A percentile compares a stretch with the other conserved stretches of the same genome.
Evolutionary conservation across 179 eudicot species (phyloP).

Genomic region (Spinacia oleracea): DNA sequence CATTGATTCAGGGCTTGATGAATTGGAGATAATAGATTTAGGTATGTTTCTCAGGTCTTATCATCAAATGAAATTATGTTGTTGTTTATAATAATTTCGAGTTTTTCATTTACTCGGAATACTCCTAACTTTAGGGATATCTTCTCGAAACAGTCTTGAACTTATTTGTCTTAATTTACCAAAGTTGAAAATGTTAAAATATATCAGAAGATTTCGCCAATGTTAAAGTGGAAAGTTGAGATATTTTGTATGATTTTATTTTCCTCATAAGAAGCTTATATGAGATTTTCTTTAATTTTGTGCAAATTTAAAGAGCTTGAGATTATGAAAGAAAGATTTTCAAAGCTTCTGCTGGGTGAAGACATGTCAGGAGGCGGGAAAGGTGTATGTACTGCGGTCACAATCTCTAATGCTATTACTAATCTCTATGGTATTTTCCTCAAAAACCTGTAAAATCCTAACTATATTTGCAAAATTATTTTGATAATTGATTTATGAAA

Average conservation of each 20-base stretch:
- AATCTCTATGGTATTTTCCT: constrained; percentile 77
- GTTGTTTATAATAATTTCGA: constrained; percentile 1
- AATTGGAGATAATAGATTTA: constrained; percentile 46
- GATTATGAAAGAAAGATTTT: constrained; percentile 90
- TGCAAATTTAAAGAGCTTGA: constrained; percentile 56
- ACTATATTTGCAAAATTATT: neutral
- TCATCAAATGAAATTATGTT: neutral
- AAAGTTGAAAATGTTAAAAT: too few species aligned
- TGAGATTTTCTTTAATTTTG: neutral
- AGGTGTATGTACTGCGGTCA: constrained; percentile 81
- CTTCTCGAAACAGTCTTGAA: too few species aligned
- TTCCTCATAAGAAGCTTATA: neutral
- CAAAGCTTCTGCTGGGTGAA: constrained; percentile 91
- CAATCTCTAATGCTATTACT: constrained; percentile 92
- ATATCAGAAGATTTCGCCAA: too few species aligned
- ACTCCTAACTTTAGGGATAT: neutral
- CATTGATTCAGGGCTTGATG: constrained; percentile 41
- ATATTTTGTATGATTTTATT: neutral
- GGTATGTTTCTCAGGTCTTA: constrained; percentile 40
- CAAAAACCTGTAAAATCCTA: neutral
- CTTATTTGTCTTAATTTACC: too few species aligned
- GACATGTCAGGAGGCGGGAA: constrained; percentile 99
- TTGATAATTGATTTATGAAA: neutral
- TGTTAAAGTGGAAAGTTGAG: neutral
- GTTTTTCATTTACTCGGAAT: too few species aligned